Evolutionary conservation across 805 yeast species (phyloP), one percentile per base, ranked within the genome.

Genomic region (Pichia nanzhaoensis): DNA sequence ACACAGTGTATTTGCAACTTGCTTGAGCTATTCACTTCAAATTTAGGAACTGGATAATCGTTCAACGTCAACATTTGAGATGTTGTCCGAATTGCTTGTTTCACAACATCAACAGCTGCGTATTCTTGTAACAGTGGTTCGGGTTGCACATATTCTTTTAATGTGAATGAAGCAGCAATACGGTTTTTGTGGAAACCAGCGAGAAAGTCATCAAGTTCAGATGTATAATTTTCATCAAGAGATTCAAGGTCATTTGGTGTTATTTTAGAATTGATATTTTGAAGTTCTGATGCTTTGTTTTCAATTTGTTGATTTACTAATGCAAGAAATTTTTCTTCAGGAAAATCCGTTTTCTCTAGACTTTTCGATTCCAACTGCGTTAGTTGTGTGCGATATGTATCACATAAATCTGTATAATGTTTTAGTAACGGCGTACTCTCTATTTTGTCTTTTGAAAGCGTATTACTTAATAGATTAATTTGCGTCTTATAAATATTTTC

Each of bases 1-100:
- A 61, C 47, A 46, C 66, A 60, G 16, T 41, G 38, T 2, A 57
- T 45, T n/a, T 36, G 20, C 12, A 46, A 37, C 4, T 38, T 12
- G 14, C 34, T 34, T 37, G 32, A 5, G 1, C 20, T 6, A 12
- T 22, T 31, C 6, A 28, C 3, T 47, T 41, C 7, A 37, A 60
- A 55, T n/a, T 47, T 52, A 2, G 64, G 64, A n/a, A 55, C 44
- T n/a, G 65, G 65, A 41, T 60, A 60, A 28, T 55, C 60, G 34
- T 60, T 60, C 19, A 60, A 39, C 3, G 51, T 49, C 7, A 60
- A 44, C 12, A 60, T 55, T 3, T 48, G 45, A 13, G 50, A 45
- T 2, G 65, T 60, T 38, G 52, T 51, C 21, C 51, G 45, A 21
- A 59, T 52, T 1, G 60, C 52, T 3, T 44, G 38, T 14, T 50